phyloP scores from a whole-genome alignment of 202 grass and related monocot genomes.

The Panicum virgatum region DNA sequence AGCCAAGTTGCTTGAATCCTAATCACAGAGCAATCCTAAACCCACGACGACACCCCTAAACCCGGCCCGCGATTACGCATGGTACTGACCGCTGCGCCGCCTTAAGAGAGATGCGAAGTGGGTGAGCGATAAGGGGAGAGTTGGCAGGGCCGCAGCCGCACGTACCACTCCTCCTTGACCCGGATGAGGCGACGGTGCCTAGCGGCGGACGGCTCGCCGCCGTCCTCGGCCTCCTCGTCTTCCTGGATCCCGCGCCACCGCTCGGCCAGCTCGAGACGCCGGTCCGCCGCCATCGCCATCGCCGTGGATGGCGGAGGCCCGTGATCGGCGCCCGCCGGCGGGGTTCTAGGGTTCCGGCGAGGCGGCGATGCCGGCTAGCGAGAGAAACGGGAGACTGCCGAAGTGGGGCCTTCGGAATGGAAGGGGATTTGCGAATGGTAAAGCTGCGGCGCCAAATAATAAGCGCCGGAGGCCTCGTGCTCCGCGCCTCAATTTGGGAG shows the following conservation, averaged over 20 bases:
- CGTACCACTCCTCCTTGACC: constrained; percentile 76
- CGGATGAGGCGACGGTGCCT: constrained; percentile 54
- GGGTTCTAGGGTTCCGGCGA: constrained; percentile 40
- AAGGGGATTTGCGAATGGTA: neutral
- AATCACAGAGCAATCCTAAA: constrained; percentile 14
- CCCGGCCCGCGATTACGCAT: neutral
- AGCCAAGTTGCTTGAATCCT: neutral
- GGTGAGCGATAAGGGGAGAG: neutral
- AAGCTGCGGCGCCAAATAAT: neutral
- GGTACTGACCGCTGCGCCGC: neutral
- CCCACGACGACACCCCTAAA: neutral
- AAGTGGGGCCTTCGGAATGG: constrained; percentile 17
- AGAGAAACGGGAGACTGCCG: neutral
- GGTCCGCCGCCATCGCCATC: constrained; percentile 48
- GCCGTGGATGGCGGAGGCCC: neutral
- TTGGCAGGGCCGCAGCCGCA: neutral
- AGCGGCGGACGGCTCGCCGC: constrained; percentile 37
- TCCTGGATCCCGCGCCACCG: constrained; percentile 79
- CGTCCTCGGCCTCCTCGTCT: constrained; percentile 54
- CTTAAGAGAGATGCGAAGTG: neutral
- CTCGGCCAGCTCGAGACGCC: constrained; percentile 50
- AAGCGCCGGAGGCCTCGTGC: neutral
- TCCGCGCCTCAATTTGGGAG: neutral
- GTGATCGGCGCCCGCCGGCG: neutral
- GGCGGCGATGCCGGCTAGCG: constrained; percentile 13